phyloP scores from a whole-genome alignment of 148 eudicot species.

The Spergularia marina region DNA sequence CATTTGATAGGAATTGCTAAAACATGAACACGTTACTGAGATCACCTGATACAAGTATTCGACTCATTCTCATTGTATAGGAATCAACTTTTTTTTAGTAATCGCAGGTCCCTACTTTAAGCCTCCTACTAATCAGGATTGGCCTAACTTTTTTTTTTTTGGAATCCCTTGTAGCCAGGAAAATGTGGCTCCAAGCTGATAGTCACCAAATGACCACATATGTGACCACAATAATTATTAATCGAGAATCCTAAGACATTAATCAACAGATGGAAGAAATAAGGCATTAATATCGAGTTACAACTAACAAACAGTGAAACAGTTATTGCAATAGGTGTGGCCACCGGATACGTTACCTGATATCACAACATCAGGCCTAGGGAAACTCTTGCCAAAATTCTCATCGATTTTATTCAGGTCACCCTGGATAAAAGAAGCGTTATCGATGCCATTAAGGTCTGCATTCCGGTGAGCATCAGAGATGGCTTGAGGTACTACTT shows the following conservation, averaged over 20 bases:
- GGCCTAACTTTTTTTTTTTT: no score
- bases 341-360: constrained; percentile 51
- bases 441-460: constrained; percentile 62
- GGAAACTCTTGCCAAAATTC: constrained; percentile 72
- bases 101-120: no score
- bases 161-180: neutral
- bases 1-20: neutral
- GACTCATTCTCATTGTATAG: no score
- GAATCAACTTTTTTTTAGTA: no score
- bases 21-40: neutral
- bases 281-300: neutral
- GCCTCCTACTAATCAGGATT: no score
- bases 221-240: neutral
- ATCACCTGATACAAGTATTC: neutral
- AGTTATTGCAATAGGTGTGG: neutral
- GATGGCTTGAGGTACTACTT: constrained; percentile 90
- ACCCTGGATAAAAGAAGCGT: constrained; percentile 89
- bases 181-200: neutral
- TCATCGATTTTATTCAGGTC: constrained; percentile 89
- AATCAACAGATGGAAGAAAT: neutral
- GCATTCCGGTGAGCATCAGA: constrained; percentile 81
- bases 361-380: constrained; percentile 83
- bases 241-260: neutral
- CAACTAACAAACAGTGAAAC: neutral
- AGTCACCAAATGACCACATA: neutral